Conservation (phyloP, 495 filamentous ascomycete genomes). For the Staphylotrichum longicolle region DNA sequence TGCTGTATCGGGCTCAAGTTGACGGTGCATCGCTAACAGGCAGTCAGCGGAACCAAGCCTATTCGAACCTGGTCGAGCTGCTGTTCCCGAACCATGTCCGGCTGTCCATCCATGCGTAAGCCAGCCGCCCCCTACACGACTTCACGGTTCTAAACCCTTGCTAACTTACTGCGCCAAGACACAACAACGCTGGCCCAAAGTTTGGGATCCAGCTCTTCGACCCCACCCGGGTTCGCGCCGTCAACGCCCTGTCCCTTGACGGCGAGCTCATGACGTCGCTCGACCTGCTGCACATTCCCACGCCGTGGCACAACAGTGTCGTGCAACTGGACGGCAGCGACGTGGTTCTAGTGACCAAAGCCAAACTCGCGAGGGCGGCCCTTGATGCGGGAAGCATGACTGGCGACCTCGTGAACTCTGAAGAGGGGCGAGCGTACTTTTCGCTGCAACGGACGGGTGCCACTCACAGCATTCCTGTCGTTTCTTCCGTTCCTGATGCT, state of each 20-base stretch:
- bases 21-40: not conserved
- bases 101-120: conserved; percentile 20
- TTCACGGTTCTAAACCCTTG: not conserved
- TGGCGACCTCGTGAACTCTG: conserved; percentile 5
- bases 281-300: conserved; percentile 25
- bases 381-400: conserved; percentile 12
- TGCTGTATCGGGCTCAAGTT: not conserved
- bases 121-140: not conserved
- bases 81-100: no score
- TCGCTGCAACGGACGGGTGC: conserved; percentile 3
- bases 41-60: conserved; percentile 19
- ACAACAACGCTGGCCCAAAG: conserved; percentile 26
- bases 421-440: conserved; percentile 10
- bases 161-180: not conserved
- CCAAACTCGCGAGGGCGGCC: conserved; percentile 21
- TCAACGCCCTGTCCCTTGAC: conserved; percentile 13
- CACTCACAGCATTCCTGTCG: not conserved
- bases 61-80: no score
- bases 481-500: not conserved
- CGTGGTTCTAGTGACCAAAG: conserved; percentile 21
- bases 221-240: conserved; percentile 17
- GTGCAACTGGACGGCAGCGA: conserved; percentile 19
- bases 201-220: conserved; percentile 27
- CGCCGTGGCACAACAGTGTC: conserved; percentile 25
- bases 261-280: conserved; percentile 23